These are phyloP conservation scores for Sporisorium graminicola DNA, from an alignment of 1,284 basidiomycete species.

Conservation along the genomic window DNA sequence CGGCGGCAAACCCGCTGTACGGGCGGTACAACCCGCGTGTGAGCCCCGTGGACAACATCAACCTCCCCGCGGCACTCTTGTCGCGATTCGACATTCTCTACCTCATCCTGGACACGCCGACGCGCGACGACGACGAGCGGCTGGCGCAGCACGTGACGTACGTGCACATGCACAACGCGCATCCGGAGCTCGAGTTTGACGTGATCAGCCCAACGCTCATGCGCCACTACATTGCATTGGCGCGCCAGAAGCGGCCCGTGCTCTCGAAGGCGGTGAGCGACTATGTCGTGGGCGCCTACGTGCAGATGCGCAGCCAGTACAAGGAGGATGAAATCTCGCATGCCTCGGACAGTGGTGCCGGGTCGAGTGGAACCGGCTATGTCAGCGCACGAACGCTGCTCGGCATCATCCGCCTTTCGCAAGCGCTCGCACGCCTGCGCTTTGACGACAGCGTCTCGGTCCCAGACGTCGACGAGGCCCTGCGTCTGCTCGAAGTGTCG, in stretches of 20 bases:
- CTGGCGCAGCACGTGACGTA: slow-evolving; percentile 97
- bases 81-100: slow-evolving; percentile 97
- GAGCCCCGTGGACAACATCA: slow-evolving; percentile 99
- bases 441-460: slow-evolving; percentile 84
- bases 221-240: slow-evolving; percentile 95
- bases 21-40: slow-evolving; percentile 98
- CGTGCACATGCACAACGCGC: slow-evolving; percentile 95
- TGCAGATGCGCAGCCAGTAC: slow-evolving; percentile 89
- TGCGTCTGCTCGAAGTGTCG: slow-evolving; percentile 95
- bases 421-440: slow-evolving; percentile 91
- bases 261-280: slow-evolving; percentile 88
- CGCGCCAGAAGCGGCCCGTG: slow-evolving; percentile 87
- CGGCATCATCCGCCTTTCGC: slow-evolving; percentile 91
- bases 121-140: slow-evolving; percentile 92
- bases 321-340: slow-evolving; percentile 87
- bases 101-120: slow-evolving; percentile 95
- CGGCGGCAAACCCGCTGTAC: slow-evolving; percentile 97
- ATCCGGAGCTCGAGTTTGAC: slow-evolving; percentile 79
- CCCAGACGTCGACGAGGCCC: slow-evolving; percentile 94
- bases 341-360: slow-evolving; percentile 75
- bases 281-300: slow-evolving; percentile 95
- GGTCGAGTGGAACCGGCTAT: slow-evolving; percentile 72
- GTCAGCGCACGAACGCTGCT: slow-evolving; percentile 97
- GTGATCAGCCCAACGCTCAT: slow-evolving; percentile 87
- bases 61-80: slow-evolving; percentile 93